phyloP scores from a whole-genome alignment of 2,329 filamentous ascomycete species.

The Penicillium sp. region DNA sequence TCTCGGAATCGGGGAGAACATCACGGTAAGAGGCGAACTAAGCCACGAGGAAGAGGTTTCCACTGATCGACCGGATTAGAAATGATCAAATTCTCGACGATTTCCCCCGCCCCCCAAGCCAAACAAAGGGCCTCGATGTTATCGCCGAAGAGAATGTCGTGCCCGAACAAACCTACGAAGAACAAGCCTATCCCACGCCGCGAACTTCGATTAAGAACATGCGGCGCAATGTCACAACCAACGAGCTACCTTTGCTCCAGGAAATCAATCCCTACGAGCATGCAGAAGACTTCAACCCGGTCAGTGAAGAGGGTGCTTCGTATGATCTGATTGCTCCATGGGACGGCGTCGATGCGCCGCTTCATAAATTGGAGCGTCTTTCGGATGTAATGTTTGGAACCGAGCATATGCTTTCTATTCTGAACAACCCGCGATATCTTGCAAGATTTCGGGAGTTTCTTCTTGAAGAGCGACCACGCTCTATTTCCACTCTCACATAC shows the following conservation, averaged over 20 bases:
- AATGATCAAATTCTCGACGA: constrained; percentile 30
- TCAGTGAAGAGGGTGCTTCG: constrained; percentile 41
- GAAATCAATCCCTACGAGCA: constrained; percentile 35
- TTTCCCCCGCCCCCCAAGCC: constrained; percentile 35
- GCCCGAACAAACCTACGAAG: not conserved
- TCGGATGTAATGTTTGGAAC: constrained; percentile 70
- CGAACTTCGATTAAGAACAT: constrained; percentile 36
- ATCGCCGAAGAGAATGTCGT: constrained; percentile 24
- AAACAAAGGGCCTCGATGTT: constrained; percentile 21
- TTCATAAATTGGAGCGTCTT: constrained; percentile 65
- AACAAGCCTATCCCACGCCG: constrained; percentile 26
- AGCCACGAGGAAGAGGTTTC: not conserved
- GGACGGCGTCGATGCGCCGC: constrained; percentile 34
- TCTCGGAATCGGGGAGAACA: constrained; percentile 25
- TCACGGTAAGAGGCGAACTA: constrained; percentile 19
- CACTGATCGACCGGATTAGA: constrained; percentile 15
- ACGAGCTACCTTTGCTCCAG: constrained; percentile 39
- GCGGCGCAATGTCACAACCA: constrained; percentile 34
- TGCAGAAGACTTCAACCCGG: constrained; percentile 36
- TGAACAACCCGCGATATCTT: constrained; percentile 67
- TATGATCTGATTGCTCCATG: constrained; percentile 46
- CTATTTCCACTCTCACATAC: constrained; percentile 70
- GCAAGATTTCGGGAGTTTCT: constrained; percentile 72
- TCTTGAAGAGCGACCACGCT: constrained; percentile 63
- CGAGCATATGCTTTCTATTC: constrained; percentile 69